A percentile compares a stretch with the other conserved stretches of the same genome.
phyloP scores from a whole-genome alignment of 2,329 filamentous ascomycete genomes.

The Pezicula neosporulosa region DNA sequence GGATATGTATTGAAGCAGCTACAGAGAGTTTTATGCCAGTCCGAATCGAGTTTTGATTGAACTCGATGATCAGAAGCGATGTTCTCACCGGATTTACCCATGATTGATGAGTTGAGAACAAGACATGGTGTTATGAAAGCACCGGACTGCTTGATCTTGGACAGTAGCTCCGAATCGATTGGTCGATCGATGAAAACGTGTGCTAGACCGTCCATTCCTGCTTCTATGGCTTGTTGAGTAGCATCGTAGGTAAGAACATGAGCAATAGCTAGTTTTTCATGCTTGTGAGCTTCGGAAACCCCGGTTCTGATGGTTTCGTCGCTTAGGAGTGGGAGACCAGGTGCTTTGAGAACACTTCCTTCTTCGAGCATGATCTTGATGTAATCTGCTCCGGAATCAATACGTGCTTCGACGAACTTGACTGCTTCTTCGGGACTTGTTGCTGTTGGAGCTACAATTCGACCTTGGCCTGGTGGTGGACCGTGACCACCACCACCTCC shows the following conservation, averaged over 20 bases:
- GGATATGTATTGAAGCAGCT: neutral
- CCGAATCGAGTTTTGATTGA: neutral
- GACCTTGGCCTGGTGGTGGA: neutral
- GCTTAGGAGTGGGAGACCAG: constrained; percentile 1
- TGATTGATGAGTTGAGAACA: neutral
- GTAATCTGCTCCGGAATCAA: constrained; percentile 5
- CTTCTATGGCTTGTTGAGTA: constrained; percentile 4
- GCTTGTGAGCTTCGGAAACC: neutral
- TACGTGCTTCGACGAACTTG: constrained; percentile 4
- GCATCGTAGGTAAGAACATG: constrained; percentile 6
- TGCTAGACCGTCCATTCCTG: constrained; percentile 6
- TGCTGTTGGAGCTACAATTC: neutral
- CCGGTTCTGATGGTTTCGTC: constrained; percentile 3
- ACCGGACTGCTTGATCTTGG: neutral
- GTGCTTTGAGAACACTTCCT: neutral
- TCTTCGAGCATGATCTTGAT: constrained; percentile 9
- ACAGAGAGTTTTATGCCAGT: neutral
- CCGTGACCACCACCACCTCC: neutral
- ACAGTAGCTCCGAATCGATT: neutral
- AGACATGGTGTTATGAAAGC: neutral
- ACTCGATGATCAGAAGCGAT: neutral
- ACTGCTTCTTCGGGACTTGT: constrained; percentile 1
- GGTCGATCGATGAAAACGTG: constrained; percentile 7
- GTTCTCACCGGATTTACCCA: neutral
- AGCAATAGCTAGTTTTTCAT: constrained; percentile 3